Percentiles rank a stretch among this genome's conserved stretches.
These are phyloP conservation scores for Spathaspora sp. DNA, from an alignment of 1,139 yeast species.

Conservation along the genomic window DNA sequence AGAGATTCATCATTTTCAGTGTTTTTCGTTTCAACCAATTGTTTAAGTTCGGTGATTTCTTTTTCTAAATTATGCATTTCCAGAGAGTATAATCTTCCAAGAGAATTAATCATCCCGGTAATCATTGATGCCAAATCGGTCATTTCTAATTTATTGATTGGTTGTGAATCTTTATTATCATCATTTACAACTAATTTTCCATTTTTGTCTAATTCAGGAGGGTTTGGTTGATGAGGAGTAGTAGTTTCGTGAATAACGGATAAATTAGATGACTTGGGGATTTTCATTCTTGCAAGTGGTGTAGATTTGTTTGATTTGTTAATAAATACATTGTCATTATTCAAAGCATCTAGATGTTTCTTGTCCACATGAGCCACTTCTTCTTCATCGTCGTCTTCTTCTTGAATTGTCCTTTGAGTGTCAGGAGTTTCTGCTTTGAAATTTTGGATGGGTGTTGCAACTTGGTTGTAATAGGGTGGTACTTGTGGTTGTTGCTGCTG, in stretches of 20 bases:
- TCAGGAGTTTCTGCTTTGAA: constrained; percentile 42
- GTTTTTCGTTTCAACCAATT: constrained; percentile 15
- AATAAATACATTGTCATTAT: constrained; percentile 42
- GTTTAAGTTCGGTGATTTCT: constrained; percentile 20
- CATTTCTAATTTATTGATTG: constrained; percentile 23
- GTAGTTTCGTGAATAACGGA: not conserved
- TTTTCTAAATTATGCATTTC: constrained; percentile 23
- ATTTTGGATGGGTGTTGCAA: constrained; percentile 12
- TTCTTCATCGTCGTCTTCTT: constrained; percentile 40
- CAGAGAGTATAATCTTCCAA: constrained; percentile 39
- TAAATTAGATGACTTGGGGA: constrained; percentile 15
- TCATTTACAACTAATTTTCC: constrained; percentile 20
- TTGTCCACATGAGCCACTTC: constrained; percentile 30
- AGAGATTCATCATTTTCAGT: constrained; percentile 10
- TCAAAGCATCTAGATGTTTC: constrained; percentile 32
- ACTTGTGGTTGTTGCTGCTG: not conserved
- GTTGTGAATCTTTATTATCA: constrained; percentile 14
- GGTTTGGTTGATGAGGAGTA: constrained; percentile 27
- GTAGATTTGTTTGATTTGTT: constrained; percentile 18
- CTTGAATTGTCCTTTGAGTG: constrained; percentile 47
- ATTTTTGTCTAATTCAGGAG: constrained; percentile 34
- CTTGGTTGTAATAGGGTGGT: constrained; percentile 6
- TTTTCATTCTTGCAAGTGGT: constrained; percentile 16
- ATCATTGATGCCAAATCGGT: constrained; percentile 38
- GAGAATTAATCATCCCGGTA: constrained; percentile 43